These are phyloP conservation scores for Sugiyamaella floridensis DNA, from an alignment of 805 yeast genomes.

Conservation along the genomic window DNA sequence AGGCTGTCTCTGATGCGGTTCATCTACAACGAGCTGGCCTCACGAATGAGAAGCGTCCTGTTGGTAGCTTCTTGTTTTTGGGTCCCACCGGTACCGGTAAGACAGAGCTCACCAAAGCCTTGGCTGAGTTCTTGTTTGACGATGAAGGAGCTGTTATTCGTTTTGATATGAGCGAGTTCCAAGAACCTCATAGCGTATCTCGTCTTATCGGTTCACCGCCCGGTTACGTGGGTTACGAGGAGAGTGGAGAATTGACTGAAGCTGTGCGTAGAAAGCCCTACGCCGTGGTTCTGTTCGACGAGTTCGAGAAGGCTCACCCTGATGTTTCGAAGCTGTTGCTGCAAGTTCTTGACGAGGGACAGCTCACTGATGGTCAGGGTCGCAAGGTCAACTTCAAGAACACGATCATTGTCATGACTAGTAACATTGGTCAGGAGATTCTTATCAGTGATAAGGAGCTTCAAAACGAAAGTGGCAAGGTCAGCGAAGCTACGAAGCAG, in stretches of 20 bases:
- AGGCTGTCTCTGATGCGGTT: slow-evolving; percentile 86
- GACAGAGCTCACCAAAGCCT: slow-evolving; percentile 87
- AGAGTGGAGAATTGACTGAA: slow-evolving; percentile 89
- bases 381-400: slow-evolving; percentile 90
- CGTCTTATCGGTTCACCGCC: slow-evolving; percentile 97
- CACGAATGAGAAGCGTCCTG: slow-evolving; percentile 89
- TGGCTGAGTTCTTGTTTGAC: slow-evolving; percentile 87
- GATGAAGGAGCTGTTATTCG: slow-evolving; percentile 81
- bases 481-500: slow-evolving; percentile 45
- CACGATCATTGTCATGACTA: slow-evolving; percentile 92
- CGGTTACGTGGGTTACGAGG: slow-evolving; percentile 94
- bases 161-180: slow-evolving; percentile 97
- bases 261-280: slow-evolving; percentile 94
- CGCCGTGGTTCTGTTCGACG: slow-evolving; percentile 87
- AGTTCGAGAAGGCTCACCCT: slow-evolving; percentile 94
- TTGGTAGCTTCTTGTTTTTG: slow-evolving; percentile 91
- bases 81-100: slow-evolving; percentile 99
- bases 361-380: slow-evolving; percentile 91
- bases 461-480: slow-evolving; percentile 47
- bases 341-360: slow-evolving; percentile 94
- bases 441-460: slow-evolving; percentile 54
- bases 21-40: slow-evolving; percentile 94
- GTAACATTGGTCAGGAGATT: slow-evolving; percentile 91
- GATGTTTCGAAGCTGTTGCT: slow-evolving; percentile 86
- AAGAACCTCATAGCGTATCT: slow-evolving; percentile 86